Base-by-base conservation (phyloP, 768 basidiomycete genomes). In the Mycena belliarum region DNA sequence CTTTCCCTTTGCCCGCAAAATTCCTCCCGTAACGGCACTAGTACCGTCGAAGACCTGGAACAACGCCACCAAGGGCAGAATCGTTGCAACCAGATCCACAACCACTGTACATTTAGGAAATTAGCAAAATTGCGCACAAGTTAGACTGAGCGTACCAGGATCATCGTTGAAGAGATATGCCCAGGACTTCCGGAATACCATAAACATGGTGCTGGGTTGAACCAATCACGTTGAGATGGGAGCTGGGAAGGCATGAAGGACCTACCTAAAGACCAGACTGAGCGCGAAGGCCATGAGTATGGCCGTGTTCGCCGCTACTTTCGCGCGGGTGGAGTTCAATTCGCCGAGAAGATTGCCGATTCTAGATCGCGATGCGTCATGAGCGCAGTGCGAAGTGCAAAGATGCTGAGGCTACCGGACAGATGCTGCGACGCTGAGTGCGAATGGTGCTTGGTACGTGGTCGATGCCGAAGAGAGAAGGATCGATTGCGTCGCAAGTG, bases 331-430 rank as follows among this genome's bases (percentile, higher is more conserved):
- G 0, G 87, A 84, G 33, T 92, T 87, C 35, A 82, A 77, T 61
- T 94, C 89, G 6, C 95, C 95, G 2, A 97, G 80, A 2, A 96
- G 77, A 66, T 97, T 97, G 14, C 95, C 95, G 28, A 95, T 87
- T 10, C 92, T 92, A 53, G 53, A 23, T 23, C 40, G n/a, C 20
- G 40, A 3, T 14, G 10, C 24, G 37, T 20, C 25, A 29, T 49
- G 7, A 23, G n/a, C 12, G 2, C 16, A 52, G 47, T 28, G 50
- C 43, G 37, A 23, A 7, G 42, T 20, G 18, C 32, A 14, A 43
- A 41, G 57, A 29, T 16, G 18, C 51, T 59, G 29, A 16, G 12
- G 76, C 51, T 65, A 91, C 88, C 93, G 84, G 23, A 98, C 94
- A 26, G 93, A 89, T 8, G 88, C 78, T 3, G 94, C 95, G 1